Percentiles rank a stretch among this genome's conserved stretches.
These are phyloP conservation scores for Penicillium maclennaniae DNA, from an alignment of 495 filamentous ascomycete species.

Conservation along the genomic window DNA sequence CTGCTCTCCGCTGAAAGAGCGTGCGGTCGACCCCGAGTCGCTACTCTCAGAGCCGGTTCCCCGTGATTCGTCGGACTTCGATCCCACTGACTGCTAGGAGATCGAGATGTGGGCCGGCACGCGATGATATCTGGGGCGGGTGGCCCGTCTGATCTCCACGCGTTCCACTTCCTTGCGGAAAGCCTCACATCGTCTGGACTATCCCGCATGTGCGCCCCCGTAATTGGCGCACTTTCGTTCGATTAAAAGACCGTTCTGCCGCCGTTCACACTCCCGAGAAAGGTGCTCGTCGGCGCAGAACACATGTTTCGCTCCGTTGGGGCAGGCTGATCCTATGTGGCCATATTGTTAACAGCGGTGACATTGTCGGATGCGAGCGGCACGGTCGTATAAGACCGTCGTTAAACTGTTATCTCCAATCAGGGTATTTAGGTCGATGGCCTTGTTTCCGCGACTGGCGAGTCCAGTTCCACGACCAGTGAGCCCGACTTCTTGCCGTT, in stretches of 20 bases:
- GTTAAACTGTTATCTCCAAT: not conserved
- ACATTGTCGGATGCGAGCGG: constrained; percentile 1
- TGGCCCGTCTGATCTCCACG: not conserved
- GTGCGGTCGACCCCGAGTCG: not conserved
- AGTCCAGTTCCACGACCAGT: not conserved
- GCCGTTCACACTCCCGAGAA: not conserved
- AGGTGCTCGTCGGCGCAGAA: constrained; percentile 1
- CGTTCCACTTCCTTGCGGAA: too few relatives aligned
- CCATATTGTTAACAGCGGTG: constrained; percentile 2
- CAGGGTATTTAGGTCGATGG: not conserved
- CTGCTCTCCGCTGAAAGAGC: constrained; percentile 1
- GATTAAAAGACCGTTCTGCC: too few relatives aligned
- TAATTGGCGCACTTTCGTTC: constrained; percentile 5
- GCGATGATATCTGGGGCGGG: not conserved
- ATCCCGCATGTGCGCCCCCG: constrained; percentile 2
- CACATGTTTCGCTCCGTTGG: not conserved
- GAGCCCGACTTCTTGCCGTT: not conserved
- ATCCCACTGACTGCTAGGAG: not conserved
- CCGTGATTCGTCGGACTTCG: not conserved
- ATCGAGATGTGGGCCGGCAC: not conserved
- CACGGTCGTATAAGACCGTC: constrained; percentile 1
- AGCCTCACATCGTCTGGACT: not conserved
- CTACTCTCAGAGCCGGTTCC: not conserved
- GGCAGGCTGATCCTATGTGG: constrained; percentile 5
- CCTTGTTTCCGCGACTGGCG: not conserved